A percentile compares a stretch with the other conserved stretches of the same genome.
Evolutionary conservation across 2,329 filamentous ascomycete genomes (phyloP).

Genomic region (Trichoderma pleuroti): DNA sequence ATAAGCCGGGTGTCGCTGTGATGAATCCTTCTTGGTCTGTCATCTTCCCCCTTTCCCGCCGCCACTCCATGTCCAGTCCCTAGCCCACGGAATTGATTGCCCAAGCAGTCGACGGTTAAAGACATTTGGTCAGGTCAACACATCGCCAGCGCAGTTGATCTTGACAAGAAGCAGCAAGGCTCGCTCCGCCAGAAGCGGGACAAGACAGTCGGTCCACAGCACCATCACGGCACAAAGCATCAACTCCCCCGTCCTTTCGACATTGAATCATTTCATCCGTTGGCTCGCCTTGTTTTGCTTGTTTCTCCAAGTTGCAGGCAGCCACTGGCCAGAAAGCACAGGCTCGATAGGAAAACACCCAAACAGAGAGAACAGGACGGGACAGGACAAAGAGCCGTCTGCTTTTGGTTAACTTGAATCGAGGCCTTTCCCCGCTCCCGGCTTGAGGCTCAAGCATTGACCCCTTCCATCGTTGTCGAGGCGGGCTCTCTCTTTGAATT

Average conservation of each 20-base stretch:
- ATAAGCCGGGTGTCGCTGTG: slow-evolving; percentile 9
- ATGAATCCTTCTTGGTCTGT: neutral
- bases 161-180: neutral
- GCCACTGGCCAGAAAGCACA: neutral
- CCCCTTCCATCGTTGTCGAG: neutral
- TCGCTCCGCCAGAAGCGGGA: neutral
- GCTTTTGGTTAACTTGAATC: neutral
- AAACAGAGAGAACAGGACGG: neutral
- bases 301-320: too few relatives aligned
- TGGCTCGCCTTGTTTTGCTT: neutral
- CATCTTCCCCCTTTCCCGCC: neutral
- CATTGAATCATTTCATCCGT: neutral
- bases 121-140: neutral
- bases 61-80: neutral
- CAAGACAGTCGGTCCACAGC: neutral
- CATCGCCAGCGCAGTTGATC: neutral
- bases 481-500: neutral
- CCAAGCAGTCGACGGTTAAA: too few relatives aligned
- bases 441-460: neutral
- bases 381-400: neutral
- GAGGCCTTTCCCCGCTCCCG: neutral
- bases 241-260: neutral
- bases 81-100: neutral
- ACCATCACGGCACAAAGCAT: neutral
- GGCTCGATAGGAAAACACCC: neutral